Evolutionary conservation across 352 stramenopile species (phyloP).

Genomic region (Phytopythium chamaehyphon): DNA sequence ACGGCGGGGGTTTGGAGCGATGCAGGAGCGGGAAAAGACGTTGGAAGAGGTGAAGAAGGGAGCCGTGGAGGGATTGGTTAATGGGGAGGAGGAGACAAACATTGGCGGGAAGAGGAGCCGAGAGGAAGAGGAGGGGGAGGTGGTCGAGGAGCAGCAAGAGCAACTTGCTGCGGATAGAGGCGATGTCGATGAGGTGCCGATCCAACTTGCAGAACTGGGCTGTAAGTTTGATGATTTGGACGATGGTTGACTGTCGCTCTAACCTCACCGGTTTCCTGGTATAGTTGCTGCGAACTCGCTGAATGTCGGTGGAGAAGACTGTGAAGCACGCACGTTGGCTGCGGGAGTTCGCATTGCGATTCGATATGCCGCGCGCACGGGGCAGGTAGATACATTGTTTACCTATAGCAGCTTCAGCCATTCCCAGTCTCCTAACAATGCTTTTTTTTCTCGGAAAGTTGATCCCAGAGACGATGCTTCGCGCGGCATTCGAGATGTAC

Average conservation of each 20-base stretch:
- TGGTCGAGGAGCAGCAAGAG: background rate
- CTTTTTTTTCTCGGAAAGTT: background rate
- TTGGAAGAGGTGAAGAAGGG: background rate
- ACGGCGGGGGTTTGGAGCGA: too few relatives aligned
- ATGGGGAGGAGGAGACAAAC: background rate
- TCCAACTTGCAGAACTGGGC: too few relatives aligned
- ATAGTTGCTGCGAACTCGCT: constrained; percentile 22
- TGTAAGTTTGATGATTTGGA: too few relatives aligned
- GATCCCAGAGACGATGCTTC: constrained; percentile 3
- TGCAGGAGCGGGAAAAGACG: too few relatives aligned
- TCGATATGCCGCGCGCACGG: constrained; percentile 18
- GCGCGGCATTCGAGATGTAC: constrained; percentile 24
- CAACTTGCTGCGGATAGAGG: background rate
- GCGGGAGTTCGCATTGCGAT: constrained; percentile 30
- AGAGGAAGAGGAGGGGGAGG: background rate
- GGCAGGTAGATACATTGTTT: too few relatives aligned
- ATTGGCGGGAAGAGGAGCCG: constrained; percentile 1
- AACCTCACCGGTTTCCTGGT: background rate
- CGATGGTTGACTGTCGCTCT: too few relatives aligned
- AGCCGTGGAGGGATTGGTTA: too few relatives aligned
- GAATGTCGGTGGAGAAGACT: constrained; percentile 11
- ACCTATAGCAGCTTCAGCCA: too few relatives aligned
- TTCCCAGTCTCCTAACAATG: background rate
- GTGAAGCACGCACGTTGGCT: constrained; percentile 8
- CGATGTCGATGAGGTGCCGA: too few relatives aligned